These are phyloP conservation scores for Paraconiothyrium brasiliense DNA, from an alignment of 2,329 filamentous ascomycete species.

Conservation along the genomic window DNA sequence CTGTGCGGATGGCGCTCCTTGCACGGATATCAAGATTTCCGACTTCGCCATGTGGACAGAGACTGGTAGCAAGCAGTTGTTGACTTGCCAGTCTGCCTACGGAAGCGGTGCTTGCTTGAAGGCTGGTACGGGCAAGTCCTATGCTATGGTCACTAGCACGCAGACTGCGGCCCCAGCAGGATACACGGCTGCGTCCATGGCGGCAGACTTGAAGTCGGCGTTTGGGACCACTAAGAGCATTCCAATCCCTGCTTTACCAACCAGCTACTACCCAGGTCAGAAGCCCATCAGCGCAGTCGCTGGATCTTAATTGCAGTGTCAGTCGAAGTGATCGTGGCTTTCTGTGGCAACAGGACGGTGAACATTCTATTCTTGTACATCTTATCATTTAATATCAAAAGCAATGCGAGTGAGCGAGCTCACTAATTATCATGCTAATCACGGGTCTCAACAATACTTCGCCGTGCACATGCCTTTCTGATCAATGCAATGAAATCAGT, in stretches of 20 bases:
- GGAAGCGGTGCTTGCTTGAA: conserved; percentile 60
- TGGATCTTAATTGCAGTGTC: background rate
- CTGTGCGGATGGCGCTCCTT: conserved; percentile 62
- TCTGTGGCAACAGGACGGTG: background rate
- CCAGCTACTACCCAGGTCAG: conserved; percentile 52
- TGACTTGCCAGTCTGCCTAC: conserved; percentile 61
- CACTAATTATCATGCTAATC: background rate
- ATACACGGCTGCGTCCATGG: conserved; percentile 52
- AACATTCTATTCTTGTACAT: conserved; percentile 2
- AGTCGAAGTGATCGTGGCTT: too few relatives aligned
- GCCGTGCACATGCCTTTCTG: background rate
- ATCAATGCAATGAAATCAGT: too few relatives aligned
- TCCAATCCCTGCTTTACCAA: conserved; percentile 54
- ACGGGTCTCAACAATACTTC: background rate
- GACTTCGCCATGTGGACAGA: conserved; percentile 66
- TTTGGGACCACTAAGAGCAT: conserved; percentile 48
- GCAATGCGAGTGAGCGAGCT: background rate
- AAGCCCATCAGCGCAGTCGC: conserved; percentile 37
- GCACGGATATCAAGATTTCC: conserved; percentile 60
- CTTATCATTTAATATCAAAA: background rate
- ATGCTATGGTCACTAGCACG: conserved; percentile 47
- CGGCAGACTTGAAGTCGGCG: conserved; percentile 36
- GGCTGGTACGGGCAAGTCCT: conserved; percentile 35
- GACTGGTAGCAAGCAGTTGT: conserved; percentile 51
- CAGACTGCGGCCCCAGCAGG: conserved; percentile 48